Percentiles rank a stretch among this genome's conserved stretches.
phyloP scores from a whole-genome alignment of 2,329 filamentous ascomycete genomes.

The Fusarium sp. region DNA sequence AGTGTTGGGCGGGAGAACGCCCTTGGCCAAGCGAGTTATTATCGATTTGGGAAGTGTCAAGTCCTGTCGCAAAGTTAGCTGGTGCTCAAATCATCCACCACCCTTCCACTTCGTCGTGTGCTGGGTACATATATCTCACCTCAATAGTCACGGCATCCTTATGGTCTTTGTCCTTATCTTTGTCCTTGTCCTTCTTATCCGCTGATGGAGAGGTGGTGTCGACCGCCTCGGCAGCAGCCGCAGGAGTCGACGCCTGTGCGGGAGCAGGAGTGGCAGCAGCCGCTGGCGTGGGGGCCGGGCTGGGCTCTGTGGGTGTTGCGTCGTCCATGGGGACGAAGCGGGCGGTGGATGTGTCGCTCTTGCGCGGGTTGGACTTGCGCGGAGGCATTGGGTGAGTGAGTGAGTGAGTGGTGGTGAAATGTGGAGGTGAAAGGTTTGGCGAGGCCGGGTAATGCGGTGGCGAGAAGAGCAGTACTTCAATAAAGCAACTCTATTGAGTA shows the following conservation, averaged over 20 bases:
- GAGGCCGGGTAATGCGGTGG: background rate
- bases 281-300: slow-evolving; percentile 26
- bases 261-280: slow-evolving; percentile 36
- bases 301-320: slow-evolving; percentile 41
- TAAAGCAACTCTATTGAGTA: background rate
- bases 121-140: slow-evolving; percentile 51
- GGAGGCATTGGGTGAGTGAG: slow-evolving; percentile 60
- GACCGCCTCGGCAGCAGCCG: slow-evolving; percentile 16
- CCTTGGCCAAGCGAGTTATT: slow-evolving; percentile 82
- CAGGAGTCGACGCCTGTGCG: slow-evolving; percentile 17
- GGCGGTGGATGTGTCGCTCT: slow-evolving; percentile 61
- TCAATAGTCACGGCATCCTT: slow-evolving; percentile 63
- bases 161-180: slow-evolving; percentile 50
- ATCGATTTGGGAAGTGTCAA: slow-evolving; percentile 84
- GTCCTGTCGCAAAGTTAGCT: slow-evolving; percentile 63
- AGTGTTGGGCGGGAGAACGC: slow-evolving; percentile 82
- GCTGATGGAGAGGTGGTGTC: slow-evolving; percentile 33
- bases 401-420: slow-evolving; percentile 14
- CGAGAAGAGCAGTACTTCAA: background rate
- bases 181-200: slow-evolving; percentile 51
- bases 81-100: background rate
- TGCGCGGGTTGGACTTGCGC: slow-evolving; percentile 65
- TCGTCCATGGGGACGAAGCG: slow-evolving; percentile 60
- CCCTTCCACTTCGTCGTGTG: background rate
- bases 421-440: background rate